Percentiles rank a stretch among this genome's conserved stretches.
Evolutionary conservation across 176 grass and related monocot species (phyloP).

Genomic region (Musa schizocarpa): DNA sequence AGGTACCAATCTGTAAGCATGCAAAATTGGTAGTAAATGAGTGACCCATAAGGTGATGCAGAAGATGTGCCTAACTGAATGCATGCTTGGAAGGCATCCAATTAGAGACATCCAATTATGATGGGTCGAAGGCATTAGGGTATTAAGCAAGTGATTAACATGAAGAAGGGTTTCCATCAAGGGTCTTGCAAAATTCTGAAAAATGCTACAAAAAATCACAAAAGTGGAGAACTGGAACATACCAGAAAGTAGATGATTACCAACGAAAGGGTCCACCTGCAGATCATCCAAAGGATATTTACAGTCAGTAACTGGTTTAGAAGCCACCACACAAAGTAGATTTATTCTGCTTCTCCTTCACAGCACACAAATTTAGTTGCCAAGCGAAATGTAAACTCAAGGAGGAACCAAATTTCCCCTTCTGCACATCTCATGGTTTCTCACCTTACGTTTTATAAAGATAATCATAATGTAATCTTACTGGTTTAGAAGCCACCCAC

Average conservation of each 20-base stretch:
- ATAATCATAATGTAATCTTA: background rate
- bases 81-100: background rate
- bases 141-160: background rate
- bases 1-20: constrained; percentile 8
- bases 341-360: background rate
- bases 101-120: background rate
- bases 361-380: background rate
- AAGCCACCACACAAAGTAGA: background rate
- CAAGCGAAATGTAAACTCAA: background rate
- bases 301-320: background rate
- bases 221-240: background rate
- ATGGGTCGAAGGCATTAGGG: background rate
- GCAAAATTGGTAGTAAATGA: background rate
- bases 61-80: background rate
- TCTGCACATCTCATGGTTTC: background rate
- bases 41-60: background rate
- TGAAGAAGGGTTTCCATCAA: background rate
- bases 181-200: background rate
- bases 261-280: constrained; percentile 20
- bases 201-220: background rate
- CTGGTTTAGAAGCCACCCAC: background rate
- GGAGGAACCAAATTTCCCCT: background rate
- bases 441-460: background rate
- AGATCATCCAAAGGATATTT: background rate
- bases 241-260: constrained; percentile 26